Evolutionary conservation across 805 yeast species (phyloP).

Genomic region (Zygosaccharomyces siamensis): DNA sequence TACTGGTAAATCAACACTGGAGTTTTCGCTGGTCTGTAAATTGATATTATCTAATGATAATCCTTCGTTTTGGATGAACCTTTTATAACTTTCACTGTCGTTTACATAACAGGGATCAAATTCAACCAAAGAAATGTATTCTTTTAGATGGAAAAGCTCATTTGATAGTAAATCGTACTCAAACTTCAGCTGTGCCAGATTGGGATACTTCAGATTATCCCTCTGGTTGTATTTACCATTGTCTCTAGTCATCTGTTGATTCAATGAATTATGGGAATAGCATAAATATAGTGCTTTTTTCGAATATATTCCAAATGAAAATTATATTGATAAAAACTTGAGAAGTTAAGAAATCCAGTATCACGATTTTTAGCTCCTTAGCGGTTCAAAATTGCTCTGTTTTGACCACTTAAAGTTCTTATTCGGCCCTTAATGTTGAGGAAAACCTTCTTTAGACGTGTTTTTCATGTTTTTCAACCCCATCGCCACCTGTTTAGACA

Average conservation of each 20-base stretch:
- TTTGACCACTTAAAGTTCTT: conserved; percentile 9
- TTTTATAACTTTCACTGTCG: conserved; percentile 36
- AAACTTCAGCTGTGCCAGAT: conserved; percentile 41
- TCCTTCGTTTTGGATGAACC: conserved; percentile 30
- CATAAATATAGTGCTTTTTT: conserved; percentile 11
- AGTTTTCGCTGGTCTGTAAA: conserved; percentile 14
- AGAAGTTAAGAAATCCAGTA: conserved; percentile 6
- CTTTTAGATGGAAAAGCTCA: conserved; percentile 59
- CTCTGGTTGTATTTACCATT: conserved; percentile 10
- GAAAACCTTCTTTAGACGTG: conserved; percentile 4
- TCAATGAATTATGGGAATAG: conserved; percentile 9
- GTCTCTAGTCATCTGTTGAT: conserved; percentile 11
- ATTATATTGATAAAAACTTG: conserved; percentile 9
- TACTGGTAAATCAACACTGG: conserved; percentile 1
- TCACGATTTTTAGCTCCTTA: conserved; percentile 8
- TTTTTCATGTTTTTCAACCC: conserved; percentile 7
- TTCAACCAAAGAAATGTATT: conserved; percentile 55
- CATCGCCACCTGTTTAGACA: conserved; percentile 13
- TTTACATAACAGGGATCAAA: conserved; percentile 49
- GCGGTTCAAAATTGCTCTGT: conserved; percentile 9
- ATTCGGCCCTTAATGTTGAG: conserved; percentile 3
- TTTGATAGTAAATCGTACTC: conserved; percentile 47
- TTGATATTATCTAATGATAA: conserved; percentile 10
- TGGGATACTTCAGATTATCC: conserved; percentile 6
- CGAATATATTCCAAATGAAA: background rate